These are phyloP conservation scores for Vanderwaltozyma polyspora DNA, from an alignment of 805 yeast species.

Conservation along the genomic window DNA sequence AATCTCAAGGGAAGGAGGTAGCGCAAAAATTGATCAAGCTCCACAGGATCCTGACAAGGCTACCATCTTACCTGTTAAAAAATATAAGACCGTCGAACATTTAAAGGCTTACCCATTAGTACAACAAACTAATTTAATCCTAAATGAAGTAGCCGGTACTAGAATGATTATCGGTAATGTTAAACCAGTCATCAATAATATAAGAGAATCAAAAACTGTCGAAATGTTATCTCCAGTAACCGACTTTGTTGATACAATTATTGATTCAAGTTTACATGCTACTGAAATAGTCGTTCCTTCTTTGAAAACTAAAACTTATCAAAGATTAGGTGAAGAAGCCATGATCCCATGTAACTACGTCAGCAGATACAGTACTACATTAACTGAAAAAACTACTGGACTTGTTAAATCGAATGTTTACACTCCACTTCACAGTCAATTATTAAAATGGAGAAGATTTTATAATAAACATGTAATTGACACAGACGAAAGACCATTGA, in stretches of 20 bases:
- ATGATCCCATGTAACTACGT: constrained; percentile 43
- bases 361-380: constrained; percentile 29
- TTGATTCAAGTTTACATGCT: constrained; percentile 43
- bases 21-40: too few relatives aligned
- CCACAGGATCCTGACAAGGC: too few relatives aligned
- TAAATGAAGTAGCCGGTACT: constrained; percentile 30
- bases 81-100: constrained; percentile 30
- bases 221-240: constrained; percentile 35
- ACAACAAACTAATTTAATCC: constrained; percentile 29
- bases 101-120: constrained; percentile 39
- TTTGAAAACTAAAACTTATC: constrained; percentile 42
- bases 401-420: constrained; percentile 29
- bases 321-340: constrained; percentile 37
- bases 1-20: too few relatives aligned
- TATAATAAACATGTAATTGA: constrained; percentile 46
- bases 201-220: constrained; percentile 22
- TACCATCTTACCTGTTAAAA: not conserved
- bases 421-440: constrained; percentile 39
- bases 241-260: constrained; percentile 37
- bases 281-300: constrained; percentile 53
- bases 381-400: constrained; percentile 22
- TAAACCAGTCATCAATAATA: constrained; percentile 23
- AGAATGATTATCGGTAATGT: constrained; percentile 25
- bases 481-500: constrained; percentile 48
- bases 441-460: constrained; percentile 37